Conservation (phyloP, 768 basidiomycete genomes). For the Leccinum subgranulosum region DNA sequence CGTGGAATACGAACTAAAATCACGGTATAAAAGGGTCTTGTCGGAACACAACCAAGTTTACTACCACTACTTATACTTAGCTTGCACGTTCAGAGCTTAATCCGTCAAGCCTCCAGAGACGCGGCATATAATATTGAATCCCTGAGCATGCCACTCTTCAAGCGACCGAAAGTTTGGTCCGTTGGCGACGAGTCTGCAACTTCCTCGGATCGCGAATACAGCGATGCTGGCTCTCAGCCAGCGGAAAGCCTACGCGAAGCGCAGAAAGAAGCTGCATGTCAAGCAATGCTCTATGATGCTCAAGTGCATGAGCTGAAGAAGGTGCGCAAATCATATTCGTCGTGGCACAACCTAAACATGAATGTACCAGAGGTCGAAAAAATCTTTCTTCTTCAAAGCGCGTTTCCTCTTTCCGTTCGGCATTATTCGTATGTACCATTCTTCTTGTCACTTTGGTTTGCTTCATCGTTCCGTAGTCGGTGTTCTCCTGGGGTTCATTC, state of each 20-base stretch:
- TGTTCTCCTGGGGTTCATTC: slow-evolving; percentile 55
- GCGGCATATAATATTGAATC: neutral
- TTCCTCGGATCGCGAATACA: slow-evolving; percentile 12
- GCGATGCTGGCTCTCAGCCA: neutral
- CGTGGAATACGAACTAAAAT: neutral
- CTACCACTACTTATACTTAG: neutral
- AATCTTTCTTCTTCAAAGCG: slow-evolving; percentile 24
- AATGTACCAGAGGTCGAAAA: slow-evolving; percentile 12
- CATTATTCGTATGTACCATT: slow-evolving; percentile 46
- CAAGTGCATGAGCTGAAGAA: slow-evolving; percentile 25
- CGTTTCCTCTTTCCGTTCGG: slow-evolving; percentile 74
- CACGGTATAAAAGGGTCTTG: no score
- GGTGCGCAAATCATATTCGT: slow-evolving; percentile 6
- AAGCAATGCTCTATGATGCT: slow-evolving; percentile 23
- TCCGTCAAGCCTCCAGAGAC: neutral
- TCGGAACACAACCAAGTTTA: neutral
- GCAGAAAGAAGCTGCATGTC: slow-evolving; percentile 22
- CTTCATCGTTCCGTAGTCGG: slow-evolving; percentile 48
- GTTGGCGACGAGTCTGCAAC: slow-evolving; percentile 9
- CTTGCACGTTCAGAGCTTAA: neutral
- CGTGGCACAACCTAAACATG: neutral
- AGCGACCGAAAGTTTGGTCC: slow-evolving; percentile 32
- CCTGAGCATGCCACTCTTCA: slow-evolving; percentile 32
- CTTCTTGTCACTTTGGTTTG: neutral
- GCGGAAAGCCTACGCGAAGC: slow-evolving; percentile 6